Evolutionary conservation across 495 filamentous ascomycete genomes (phyloP), one percentile per base, ranked within the genome.

Genomic region (Lasiosphaeriaceae sp.): DNA sequence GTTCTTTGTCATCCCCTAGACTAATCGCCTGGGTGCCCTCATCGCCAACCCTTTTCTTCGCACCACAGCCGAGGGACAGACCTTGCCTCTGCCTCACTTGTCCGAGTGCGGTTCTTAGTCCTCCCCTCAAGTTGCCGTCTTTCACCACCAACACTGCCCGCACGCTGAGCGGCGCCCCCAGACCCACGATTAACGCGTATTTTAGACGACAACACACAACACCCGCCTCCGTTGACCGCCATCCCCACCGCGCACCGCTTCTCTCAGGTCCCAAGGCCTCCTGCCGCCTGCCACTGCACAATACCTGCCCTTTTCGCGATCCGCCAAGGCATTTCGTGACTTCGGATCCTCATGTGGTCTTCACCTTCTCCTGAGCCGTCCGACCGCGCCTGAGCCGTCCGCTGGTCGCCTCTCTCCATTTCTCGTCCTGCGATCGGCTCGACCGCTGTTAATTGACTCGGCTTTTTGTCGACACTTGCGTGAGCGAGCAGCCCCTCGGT

Each of bases 321-420:
- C 49, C 19, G 37, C 39, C 39, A 31, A 17, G 24, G 22, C 50
- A 47, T 22, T 51, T 39, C 26, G 23, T 48, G 35, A 26, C 53
- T 21, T 46, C 61, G 37, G 37, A 31, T 21, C 53, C 48, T 31
- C 45, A 68, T 68, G 66, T 58, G 44, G 60, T 53, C 54, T 35
- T 59, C 41, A 52, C 39, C 37, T 16, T 54, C 37, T 31, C 19
- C 48, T 58, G 47, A 55, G 26, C 52, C 53, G 53, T 47, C 56
- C 52, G 60, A 49, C 52, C 60, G 55, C 47, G 46, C 44, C 56
- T 62, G 56, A 66, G 53, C 56, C 53, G 54, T 47, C 63, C 47
- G 24, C 14, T 12, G 39, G 39, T 17, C 39, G 39, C 39, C 5
- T 55, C 48, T 22, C 56, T 59, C 26, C 12, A 19, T 37, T 43